Conservation (phyloP, 1,139 yeast species). For the Yamadazyma buinensis region DNA sequence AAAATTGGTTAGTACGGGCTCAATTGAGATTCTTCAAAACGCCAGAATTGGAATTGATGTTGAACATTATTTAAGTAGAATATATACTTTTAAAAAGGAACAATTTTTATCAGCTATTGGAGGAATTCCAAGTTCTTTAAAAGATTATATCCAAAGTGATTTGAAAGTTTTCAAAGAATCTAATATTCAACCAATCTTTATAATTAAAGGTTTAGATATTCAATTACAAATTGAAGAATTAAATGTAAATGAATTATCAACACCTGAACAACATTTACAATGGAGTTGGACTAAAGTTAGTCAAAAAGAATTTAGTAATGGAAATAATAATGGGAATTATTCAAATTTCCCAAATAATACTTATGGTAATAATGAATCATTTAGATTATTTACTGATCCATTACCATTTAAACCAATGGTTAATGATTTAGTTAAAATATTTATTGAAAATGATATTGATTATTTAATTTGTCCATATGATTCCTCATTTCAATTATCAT, state of each 20-base stretch:
- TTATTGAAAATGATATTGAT: constrained; percentile 56
- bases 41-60: constrained; percentile 83
- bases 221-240: constrained; percentile 28
- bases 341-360: constrained; percentile 22
- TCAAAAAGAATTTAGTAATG: constrained; percentile 16
- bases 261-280: constrained; percentile 44
- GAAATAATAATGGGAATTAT: not conserved
- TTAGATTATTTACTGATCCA: constrained; percentile 46
- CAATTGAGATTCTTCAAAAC: constrained; percentile 64
- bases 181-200: constrained; percentile 72
- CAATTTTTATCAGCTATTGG: constrained; percentile 77
- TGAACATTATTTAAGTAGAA: constrained; percentile 66
- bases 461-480: constrained; percentile 81
- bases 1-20: constrained; percentile 56
- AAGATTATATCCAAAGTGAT: constrained; percentile 57
- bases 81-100: constrained; percentile 63
- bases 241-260: constrained; percentile 38
- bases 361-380: constrained; percentile 33
- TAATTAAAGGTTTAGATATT: constrained; percentile 56
- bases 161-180: constrained; percentile 56
- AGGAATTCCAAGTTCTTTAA: constrained; percentile 70
- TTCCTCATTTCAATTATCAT: constrained; percentile 78
- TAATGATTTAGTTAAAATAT: constrained; percentile 53
- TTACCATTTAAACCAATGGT: constrained; percentile 47
- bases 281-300: constrained; percentile 44